Evolutionary conservation across 495 filamentous ascomycete genomes (phyloP), one percentile per base, ranked within the genome.

Genomic region (Aspergillus mulundensis): DNA sequence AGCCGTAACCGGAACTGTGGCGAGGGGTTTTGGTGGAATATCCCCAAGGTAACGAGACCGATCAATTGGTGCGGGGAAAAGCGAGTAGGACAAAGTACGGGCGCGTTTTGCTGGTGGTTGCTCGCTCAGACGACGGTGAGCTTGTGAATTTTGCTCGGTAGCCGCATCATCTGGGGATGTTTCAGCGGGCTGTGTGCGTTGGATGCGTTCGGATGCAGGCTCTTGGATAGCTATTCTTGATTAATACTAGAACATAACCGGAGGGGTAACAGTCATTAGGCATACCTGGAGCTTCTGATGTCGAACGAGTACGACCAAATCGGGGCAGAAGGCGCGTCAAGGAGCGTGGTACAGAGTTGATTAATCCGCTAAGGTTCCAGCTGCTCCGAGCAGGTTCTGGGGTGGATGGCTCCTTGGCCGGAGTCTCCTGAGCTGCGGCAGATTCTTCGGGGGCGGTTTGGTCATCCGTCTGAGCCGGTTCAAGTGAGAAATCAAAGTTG

Each of bases 321-420:
- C 43, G 8, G 0, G 61, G 61, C 2, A 66, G 23, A 2, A 65
- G 41, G 14, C 65, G 62, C 28, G 62, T 65, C 16, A 66, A 57
- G 1, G 60, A 56, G n/a, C 65, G 61, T 54, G 65, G 65, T 11
- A 67, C 65, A 45, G 65, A 67, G 38, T 47, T 59, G 16, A 67
- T 28, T 18, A 67, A 30, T 18, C 65, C 62, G 48, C 65, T 56
- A 46, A 67, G 54, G 11, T 63, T 63, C 65, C 65, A 67, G 12
- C 62, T 39, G n/a, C 57, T 51, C 10, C 42, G 47, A 16, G 56
- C 46, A 14, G 58, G 61, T 52, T 66, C 64, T 14, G 64, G 64
- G 20, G 58, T 61, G 18, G 56, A 44, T 0, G 61, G 54, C 21
- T 59, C 36, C 20, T 58, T 46, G 14, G 56, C 59, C 14, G 56